Evolutionary conservation across 2,329 filamentous ascomycete genomes (phyloP).

Genomic region (Rhynchosporium secalis): DNA sequence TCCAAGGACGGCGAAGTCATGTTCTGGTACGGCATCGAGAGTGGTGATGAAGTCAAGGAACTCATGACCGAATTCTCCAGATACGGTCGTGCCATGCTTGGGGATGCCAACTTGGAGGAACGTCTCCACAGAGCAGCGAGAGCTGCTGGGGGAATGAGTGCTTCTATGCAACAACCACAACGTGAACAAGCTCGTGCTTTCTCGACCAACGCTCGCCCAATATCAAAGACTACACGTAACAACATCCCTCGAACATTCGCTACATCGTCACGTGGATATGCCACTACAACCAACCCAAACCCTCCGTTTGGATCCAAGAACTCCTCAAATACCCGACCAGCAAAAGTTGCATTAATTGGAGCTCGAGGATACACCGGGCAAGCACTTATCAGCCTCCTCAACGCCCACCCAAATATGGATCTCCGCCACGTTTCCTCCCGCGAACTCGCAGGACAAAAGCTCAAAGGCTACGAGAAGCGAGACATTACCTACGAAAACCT

Average conservation of each 20-base stretch:
- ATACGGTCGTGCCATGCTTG: conserved; percentile 82
- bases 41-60: conserved; percentile 75
- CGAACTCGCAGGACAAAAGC: conserved; percentile 82
- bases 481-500: conserved; percentile 92
- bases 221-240: conserved; percentile 26
- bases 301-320: conserved; percentile 88
- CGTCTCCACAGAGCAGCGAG: conserved; percentile 76
- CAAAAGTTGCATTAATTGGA: conserved; percentile 83
- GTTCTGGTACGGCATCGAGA: conserved; percentile 87
- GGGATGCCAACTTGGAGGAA: conserved; percentile 85
- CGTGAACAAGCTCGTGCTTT: conserved; percentile 66
- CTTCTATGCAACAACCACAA: conserved; percentile 47
- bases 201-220: conserved; percentile 56
- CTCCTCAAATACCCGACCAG: conserved; percentile 74
- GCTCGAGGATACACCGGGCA: conserved; percentile 94
- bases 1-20: conserved; percentile 83
- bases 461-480: conserved; percentile 87
- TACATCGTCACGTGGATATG: conserved; percentile 50
- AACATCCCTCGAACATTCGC: conserved; percentile 19
- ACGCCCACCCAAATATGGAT: conserved; percentile 86
- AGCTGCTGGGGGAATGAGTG: conserved; percentile 62
- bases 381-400: conserved; percentile 82
- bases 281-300: conserved; percentile 78
- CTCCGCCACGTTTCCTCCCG: conserved; percentile 90
- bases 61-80: conserved; percentile 84